phyloP scores from a whole-genome alignment of 1,139 yeast genomes.

The Zygosaccharomyces sapae region DNA sequence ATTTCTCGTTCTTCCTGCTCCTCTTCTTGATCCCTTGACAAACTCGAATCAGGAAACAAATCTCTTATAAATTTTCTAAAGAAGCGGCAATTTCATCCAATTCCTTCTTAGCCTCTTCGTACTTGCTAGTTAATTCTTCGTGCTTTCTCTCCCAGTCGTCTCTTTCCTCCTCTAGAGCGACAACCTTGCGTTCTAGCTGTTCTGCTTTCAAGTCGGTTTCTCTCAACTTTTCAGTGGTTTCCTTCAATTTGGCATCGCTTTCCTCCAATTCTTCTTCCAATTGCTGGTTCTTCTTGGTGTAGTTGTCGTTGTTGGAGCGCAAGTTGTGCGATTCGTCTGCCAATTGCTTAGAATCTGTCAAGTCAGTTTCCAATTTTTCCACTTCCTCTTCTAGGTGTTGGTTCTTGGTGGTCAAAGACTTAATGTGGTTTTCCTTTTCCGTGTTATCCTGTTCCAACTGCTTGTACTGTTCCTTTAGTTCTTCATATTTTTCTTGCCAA shows the following conservation, averaged over 20 bases:
- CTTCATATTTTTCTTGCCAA: constrained; percentile 97
- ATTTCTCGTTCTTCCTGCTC: not conserved
- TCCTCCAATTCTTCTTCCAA: constrained; percentile 93
- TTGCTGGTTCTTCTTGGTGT: constrained; percentile 85
- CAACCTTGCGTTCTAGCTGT: constrained; percentile 91
- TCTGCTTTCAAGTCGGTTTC: constrained; percentile 96
- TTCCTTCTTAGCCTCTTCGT: constrained; percentile 81
- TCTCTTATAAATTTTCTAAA: constrained; percentile 27
- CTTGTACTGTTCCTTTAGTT: constrained; percentile 73
- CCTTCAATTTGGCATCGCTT: constrained; percentile 87
- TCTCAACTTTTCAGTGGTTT: constrained; percentile 89
- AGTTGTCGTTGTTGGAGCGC: constrained; percentile 84
- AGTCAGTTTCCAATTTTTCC: constrained; percentile 78
- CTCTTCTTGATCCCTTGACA: not conserved
- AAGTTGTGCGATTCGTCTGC: constrained; percentile 92
- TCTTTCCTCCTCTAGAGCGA: constrained; percentile 87
- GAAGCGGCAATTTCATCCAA: constrained; percentile 65
- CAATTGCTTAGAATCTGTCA: constrained; percentile 76
- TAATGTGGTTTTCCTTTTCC: constrained; percentile 93
- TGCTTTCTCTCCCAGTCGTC: constrained; percentile 88
- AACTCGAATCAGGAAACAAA: not conserved
- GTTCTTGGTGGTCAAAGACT: constrained; percentile 88
- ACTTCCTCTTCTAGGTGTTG: constrained; percentile 85
- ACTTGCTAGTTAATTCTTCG: constrained; percentile 81
- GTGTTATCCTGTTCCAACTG: constrained; percentile 85